Conservation (phyloP, 768 basidiomycete genomes). For the Lenzites betulinus region DNA sequence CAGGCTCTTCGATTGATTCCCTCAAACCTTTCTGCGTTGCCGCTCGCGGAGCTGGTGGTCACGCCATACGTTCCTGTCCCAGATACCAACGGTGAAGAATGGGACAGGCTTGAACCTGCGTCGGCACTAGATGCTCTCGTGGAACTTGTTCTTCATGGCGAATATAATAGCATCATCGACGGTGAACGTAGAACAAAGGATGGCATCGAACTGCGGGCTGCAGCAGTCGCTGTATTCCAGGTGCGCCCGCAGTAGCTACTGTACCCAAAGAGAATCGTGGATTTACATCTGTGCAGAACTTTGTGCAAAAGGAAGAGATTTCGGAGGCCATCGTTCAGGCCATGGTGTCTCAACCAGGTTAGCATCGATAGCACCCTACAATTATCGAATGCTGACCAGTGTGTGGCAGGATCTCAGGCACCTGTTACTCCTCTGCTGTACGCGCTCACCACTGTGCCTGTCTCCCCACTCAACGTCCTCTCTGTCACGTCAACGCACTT, state of each 20-base stretch:
- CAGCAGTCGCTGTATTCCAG: slow-evolving; percentile 83
- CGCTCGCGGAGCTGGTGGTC: slow-evolving; percentile 64
- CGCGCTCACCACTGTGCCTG: slow-evolving; percentile 64
- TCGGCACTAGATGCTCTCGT: slow-evolving; percentile 84
- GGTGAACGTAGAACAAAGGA: slow-evolving; percentile 61
- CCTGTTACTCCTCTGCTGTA: slow-evolving; percentile 69
- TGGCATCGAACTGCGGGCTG: slow-evolving; percentile 71
- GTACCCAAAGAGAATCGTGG: not conserved
- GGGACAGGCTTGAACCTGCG: slow-evolving; percentile 82
- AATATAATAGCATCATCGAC: slow-evolving; percentile 70
- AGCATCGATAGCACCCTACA: slow-evolving; percentile 24
- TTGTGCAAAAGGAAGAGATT: slow-evolving; percentile 73
- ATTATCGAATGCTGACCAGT: slow-evolving; percentile 10
- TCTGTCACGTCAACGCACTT: slow-evolving; percentile 69
- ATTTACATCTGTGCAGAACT: slow-evolving; percentile 52
- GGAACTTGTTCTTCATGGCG: slow-evolving; percentile 83
- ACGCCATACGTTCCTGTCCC: slow-evolving; percentile 78
- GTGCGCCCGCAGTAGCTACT: slow-evolving; percentile 40
- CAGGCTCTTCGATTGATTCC: slow-evolving; percentile 64
- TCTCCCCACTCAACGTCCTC: slow-evolving; percentile 56
- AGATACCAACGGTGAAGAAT: slow-evolving; percentile 87
- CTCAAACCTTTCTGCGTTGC: slow-evolving; percentile 49
- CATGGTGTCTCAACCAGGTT: slow-evolving; percentile 66
- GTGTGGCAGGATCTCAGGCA: slow-evolving; percentile 37
- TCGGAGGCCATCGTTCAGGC: slow-evolving; percentile 67